A percentile compares a stretch with the other conserved stretches of the same genome.
phyloP scores from a whole-genome alignment of 2,329 filamentous ascomycete genomes.

The Arthrinium puccinioides region DNA sequence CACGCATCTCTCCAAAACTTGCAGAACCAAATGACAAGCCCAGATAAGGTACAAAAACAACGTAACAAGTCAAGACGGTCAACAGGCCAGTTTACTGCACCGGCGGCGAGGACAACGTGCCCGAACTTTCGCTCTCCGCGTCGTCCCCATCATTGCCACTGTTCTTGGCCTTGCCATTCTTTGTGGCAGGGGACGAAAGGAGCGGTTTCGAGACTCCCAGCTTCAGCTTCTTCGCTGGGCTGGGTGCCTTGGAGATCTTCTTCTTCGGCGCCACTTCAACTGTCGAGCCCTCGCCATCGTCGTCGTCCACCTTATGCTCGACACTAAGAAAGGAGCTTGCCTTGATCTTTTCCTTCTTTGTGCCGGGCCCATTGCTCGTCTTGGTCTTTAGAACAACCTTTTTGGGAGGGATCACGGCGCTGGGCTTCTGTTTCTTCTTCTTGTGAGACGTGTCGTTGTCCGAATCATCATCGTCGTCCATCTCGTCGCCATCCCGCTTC shows the following conservation, averaged over 20 bases:
- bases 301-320: conserved; percentile 34
- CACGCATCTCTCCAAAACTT: too few relatives aligned
- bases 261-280: conserved; percentile 36
- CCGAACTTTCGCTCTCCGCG: conserved; percentile 49
- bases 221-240: conserved; percentile 39
- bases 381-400: conserved; percentile 51
- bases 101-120: conserved; percentile 47
- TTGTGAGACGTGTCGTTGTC: conserved; percentile 41
- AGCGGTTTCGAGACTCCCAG: conserved; percentile 35
- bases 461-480: conserved; percentile 46
- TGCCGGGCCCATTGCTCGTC: conserved; percentile 14
- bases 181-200: conserved; percentile 40
- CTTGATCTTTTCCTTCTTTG: conserved; percentile 51
- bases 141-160: conserved; percentile 27
- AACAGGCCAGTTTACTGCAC: conserved; percentile 15
- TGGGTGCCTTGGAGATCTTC: conserved; percentile 30
- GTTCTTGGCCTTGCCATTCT: conserved; percentile 33
- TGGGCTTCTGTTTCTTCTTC: conserved; percentile 52
- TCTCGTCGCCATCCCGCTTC: conserved; percentile 48
- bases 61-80: too few relatives aligned
- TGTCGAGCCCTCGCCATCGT: conserved; percentile 28
- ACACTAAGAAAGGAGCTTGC: conserved; percentile 40
- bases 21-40: too few relatives aligned
- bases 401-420: conserved; percentile 32
- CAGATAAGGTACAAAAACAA: too few relatives aligned